A percentile compares a stretch with the other conserved stretches of the same genome.
Conservation (phyloP, 2,329 filamentous ascomycete genomes). For the Pseudocercospora macadamiae region DNA sequence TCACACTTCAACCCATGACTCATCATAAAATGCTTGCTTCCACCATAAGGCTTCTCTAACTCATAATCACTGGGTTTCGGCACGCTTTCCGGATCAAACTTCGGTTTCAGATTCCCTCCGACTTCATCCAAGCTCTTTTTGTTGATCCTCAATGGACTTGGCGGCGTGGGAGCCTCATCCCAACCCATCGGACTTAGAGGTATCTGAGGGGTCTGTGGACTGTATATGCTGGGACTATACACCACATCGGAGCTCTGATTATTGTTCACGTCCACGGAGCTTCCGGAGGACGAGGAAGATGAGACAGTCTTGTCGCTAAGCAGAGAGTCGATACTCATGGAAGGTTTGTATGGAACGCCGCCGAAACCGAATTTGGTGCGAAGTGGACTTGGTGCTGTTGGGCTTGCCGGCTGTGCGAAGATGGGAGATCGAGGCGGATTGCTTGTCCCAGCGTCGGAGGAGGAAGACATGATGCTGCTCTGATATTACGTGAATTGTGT, state of each 20-base stretch:
- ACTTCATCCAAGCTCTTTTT: no score
- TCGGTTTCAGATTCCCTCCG: not conserved
- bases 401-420: no score
- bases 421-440: not conserved
- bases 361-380: constrained; percentile 5
- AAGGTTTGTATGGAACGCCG: constrained; percentile 4
- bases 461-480: not conserved
- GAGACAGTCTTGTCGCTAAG: not conserved
- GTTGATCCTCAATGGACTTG: not conserved
- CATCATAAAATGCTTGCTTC: constrained; percentile 11
- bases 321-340: not conserved
- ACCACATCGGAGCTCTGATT: no score
- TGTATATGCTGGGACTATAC: constrained; percentile 4
- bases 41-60: constrained; percentile 3
- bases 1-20: constrained; percentile 14
- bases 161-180: not conserved
- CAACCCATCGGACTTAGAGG: not conserved
- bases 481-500: not conserved
- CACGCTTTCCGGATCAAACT: not conserved
- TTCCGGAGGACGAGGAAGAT: no score
- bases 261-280: no score
- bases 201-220: not conserved
- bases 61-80: constrained; percentile 2
- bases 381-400: not conserved
- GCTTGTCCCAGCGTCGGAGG: not conserved